Percentiles rank a stretch among this genome's conserved stretches.
Evolutionary conservation across 495 filamentous ascomycete genomes (phyloP).

Genomic region (Parathielavia hyrcaniae): DNA sequence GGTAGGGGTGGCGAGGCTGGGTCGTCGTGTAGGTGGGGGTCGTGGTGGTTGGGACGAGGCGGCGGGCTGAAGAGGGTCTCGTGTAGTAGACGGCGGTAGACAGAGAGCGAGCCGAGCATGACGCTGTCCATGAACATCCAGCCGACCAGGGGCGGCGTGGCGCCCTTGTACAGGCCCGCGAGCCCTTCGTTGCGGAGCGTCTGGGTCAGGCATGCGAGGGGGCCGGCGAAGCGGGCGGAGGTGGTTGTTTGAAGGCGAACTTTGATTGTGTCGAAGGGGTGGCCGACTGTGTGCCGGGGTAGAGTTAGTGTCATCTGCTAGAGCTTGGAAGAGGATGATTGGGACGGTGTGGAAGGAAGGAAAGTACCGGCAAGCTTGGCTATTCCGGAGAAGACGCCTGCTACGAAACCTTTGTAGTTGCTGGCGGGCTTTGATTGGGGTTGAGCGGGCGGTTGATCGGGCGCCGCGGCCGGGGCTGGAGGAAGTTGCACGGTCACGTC

Average conservation of each 20-base stretch:
- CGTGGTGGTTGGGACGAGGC: constrained; percentile 30
- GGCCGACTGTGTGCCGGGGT: constrained; percentile 39
- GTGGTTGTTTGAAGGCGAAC: constrained; percentile 89
- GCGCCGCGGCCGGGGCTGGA: constrained; percentile 9
- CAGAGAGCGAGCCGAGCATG: constrained; percentile 86
- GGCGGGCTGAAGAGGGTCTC: constrained; percentile 68
- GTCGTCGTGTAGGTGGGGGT: too few relatives aligned
- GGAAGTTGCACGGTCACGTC: constrained; percentile 4
- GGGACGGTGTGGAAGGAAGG: background rate
- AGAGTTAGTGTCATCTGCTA: too few relatives aligned
- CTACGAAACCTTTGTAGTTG: constrained; percentile 88
- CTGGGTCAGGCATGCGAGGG: constrained; percentile 75
- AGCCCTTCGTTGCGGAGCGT: constrained; percentile 77
- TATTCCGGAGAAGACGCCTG: constrained; percentile 87
- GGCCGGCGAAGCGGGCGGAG: constrained; percentile 70
- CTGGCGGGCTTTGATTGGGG: constrained; percentile 17
- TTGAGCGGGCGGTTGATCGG: constrained; percentile 12
- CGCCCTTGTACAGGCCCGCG: constrained; percentile 79
- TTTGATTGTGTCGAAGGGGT: constrained; percentile 90
- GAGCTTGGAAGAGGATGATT: background rate
- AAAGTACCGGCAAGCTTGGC: constrained; percentile 75
- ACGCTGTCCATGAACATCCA: constrained; percentile 99
- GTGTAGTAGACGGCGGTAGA: constrained; percentile 76
- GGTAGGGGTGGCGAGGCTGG: too few relatives aligned
- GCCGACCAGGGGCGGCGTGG: constrained; percentile 81